Evolutionary conservation across 2,329 filamentous ascomycete genomes (phyloP).

Genomic region (Alternaria ventricosa): DNA sequence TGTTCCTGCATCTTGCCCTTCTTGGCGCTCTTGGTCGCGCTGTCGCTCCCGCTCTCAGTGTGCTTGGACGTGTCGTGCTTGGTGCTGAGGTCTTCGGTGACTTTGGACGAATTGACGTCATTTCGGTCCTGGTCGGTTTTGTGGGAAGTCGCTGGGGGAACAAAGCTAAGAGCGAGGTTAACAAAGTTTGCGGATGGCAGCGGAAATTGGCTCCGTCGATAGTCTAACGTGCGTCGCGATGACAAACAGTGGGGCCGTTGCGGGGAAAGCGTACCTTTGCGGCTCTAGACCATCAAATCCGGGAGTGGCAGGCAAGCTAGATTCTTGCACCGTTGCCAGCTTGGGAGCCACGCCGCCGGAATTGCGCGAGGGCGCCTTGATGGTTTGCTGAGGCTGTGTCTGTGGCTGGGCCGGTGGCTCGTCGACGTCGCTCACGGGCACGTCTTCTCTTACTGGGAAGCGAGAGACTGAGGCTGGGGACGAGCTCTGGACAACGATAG

Average conservation of each 20-base stretch:
- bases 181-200: conserved; percentile 23
- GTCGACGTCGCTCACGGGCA: conserved; percentile 43
- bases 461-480: conserved; percentile 50
- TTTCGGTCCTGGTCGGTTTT: conserved; percentile 50
- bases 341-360: conserved; percentile 64
- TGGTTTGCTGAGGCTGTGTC: conserved; percentile 26
- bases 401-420: conserved; percentile 33
- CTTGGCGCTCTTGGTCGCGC: conserved; percentile 49
- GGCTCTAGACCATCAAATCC: conserved; percentile 50
- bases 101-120: conserved; percentile 54
- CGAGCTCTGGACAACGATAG: conserved; percentile 55
- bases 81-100: conserved; percentile 55
- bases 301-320: conserved; percentile 75
- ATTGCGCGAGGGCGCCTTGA: conserved; percentile 58
- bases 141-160: conserved; percentile 21
- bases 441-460: conserved; percentile 37
- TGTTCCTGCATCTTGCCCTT: conserved; percentile 53
- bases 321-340: conserved; percentile 91
- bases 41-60: conserved; percentile 71
- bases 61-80: conserved; percentile 49
- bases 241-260: conserved; percentile 37
- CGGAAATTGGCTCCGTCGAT: conserved; percentile 24
- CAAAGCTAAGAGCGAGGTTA: conserved; percentile 29
- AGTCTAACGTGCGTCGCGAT: conserved; percentile 33
- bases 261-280: conserved; percentile 41